Base-by-base conservation (phyloP, 2,329 filamentous ascomycete species). In the Scolecobasidium constrictum region DNA sequence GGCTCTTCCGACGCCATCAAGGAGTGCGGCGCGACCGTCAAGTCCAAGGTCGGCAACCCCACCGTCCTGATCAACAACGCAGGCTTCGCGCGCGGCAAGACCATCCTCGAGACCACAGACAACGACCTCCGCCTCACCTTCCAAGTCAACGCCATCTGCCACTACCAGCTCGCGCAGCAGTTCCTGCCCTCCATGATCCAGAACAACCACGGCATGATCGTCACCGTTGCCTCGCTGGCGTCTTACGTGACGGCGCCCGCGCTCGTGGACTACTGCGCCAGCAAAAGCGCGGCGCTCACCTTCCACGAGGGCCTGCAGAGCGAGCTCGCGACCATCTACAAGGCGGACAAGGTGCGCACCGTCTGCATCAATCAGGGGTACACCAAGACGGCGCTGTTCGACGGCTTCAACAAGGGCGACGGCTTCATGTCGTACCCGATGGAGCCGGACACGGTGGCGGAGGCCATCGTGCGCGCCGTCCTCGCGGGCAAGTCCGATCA, bases 61-160 rank as follows among this genome's bases (percentile, higher is more conserved):
- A 85, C 80, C 0, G 65, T 86, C 47, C 65, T 86, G 3, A 79
- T 84, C 63, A 83, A 83, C 64, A 84, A 84, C 53, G 81, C 81
- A 6, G 81, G 80, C 47, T 70, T 81, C 20, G 73, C 68, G 13
- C 70, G 70, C 44, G 78, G 77, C 47, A 75, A 75, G 49, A 71
- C 69, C 4, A 70, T 87, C 48, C 67, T 86, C 37, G 67, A 72
- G 20, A 58, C 69, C 17, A 68, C 69, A 1, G 73, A 78, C 40
- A 65, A 64, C 16, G 73, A 79, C 49, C 67, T 83, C 48, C 72
- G 73, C 28, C 73, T 79, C 52, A 82, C 79, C 40, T 84, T 86
- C 57, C 77, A 78, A 46, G 77, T 86, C 51, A 87, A 86, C 61
- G 66, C 77, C 0, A 57, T 86, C 22, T 68, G 77, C 2, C 81